Conservation (phyloP, 139 green algal species). For the Yamagishiella unicocca region DNA sequence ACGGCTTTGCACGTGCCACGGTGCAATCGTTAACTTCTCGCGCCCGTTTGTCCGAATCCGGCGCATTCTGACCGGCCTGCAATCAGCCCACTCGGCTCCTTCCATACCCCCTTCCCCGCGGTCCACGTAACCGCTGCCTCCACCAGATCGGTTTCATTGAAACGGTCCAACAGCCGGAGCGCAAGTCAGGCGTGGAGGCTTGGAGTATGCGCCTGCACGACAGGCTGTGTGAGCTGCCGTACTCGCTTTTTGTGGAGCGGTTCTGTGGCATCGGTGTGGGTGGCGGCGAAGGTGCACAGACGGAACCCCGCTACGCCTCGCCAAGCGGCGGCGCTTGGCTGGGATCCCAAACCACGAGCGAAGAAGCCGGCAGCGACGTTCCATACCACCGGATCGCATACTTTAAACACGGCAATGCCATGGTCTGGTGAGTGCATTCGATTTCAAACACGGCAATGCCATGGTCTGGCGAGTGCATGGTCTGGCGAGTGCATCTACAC, state of each 20-base stretch:
- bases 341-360: not conserved
- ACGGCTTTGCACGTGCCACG: no score
- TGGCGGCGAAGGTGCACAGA: not conserved
- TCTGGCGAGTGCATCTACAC: no score
- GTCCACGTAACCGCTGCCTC: slow-evolving; percentile 38
- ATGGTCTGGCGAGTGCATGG: slow-evolving; percentile 71
- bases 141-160: slow-evolving; percentile 63
- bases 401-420: slow-evolving; percentile 48
- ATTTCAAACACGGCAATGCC: slow-evolving; percentile 49
- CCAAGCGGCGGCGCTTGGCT: not conserved
- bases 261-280: slow-evolving; percentile 28
- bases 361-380: slow-evolving; percentile 33
- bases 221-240: slow-evolving; percentile 55
- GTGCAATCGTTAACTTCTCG: no score
- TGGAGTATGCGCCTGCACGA: slow-evolving; percentile 67
- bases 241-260: slow-evolving; percentile 37
- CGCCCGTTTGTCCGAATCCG: no score
- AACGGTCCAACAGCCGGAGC: slow-evolving; percentile 51
- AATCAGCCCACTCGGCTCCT: no score
- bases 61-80: no score
- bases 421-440: slow-evolving; percentile 72
- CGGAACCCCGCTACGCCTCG: not conserved
- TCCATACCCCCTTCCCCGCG: not conserved
- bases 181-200: slow-evolving; percentile 61
- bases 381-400: slow-evolving; percentile 68